These are phyloP conservation scores for Verticillium tricorpus DNA, from an alignment of 2,329 filamentous ascomycete genomes.

Conservation along the genomic window DNA sequence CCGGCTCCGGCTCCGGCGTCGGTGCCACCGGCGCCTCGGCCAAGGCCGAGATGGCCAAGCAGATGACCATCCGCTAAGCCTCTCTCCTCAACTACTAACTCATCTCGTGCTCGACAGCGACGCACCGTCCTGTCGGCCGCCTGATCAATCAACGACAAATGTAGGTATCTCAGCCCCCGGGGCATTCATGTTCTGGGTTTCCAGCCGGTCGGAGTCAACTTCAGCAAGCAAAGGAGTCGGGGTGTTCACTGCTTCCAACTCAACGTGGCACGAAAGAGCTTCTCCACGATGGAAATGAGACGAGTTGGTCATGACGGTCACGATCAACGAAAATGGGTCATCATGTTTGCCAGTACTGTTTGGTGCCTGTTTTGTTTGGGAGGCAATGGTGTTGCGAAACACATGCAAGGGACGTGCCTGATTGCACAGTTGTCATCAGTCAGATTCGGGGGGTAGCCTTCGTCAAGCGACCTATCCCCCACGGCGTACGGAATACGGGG, in stretches of 20 bases:
- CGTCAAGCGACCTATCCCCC: neutral
- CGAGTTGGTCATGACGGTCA: slow-evolving; percentile 11
- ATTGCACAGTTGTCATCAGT: neutral
- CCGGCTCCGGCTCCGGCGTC: slow-evolving; percentile 66
- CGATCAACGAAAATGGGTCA: neutral
- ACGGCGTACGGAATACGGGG: neutral
- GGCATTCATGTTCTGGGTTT: slow-evolving; percentile 33
- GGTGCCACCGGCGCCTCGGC: slow-evolving; percentile 63
- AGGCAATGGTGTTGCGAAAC: neutral
- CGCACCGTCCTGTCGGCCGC: neutral
- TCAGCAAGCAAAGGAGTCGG: slow-evolving; percentile 51
- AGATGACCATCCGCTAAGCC: slow-evolving; percentile 83
- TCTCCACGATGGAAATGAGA: slow-evolving; percentile 29
- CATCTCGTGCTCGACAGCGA: slow-evolving; percentile 8
- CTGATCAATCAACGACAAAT: slow-evolving; percentile 20
- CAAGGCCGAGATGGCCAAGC: slow-evolving; percentile 86
- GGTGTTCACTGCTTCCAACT: slow-evolving; percentile 31
- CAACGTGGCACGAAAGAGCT: slow-evolving; percentile 47
- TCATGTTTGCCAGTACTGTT: neutral
- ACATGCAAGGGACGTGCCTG: neutral
- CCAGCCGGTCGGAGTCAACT: slow-evolving; percentile 19
- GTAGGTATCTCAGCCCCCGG: slow-evolving; percentile 45
- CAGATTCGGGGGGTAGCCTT: neutral
- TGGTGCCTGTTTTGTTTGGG: neutral
- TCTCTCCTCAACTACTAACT: neutral